A percentile compares a stretch with the other conserved stretches of the same genome.
Conservation (phyloP, 2,329 filamentous ascomycete species). For the Cryphonectria radicalis region DNA sequence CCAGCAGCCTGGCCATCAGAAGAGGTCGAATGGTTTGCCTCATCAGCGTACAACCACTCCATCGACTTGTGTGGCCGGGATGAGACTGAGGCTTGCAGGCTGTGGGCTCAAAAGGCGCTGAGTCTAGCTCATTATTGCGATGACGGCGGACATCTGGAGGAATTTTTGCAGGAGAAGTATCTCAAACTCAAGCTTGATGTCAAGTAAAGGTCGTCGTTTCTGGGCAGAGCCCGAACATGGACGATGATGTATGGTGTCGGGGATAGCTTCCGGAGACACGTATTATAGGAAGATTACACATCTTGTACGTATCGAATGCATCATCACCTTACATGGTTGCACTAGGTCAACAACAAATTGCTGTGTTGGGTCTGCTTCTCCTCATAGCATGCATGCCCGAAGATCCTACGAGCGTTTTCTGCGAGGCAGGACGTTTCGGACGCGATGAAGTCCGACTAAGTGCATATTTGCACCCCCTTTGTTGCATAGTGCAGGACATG, state of each 20-base stretch:
- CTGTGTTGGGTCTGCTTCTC: neutral
- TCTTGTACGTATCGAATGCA: neutral
- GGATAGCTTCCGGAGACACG: neutral
- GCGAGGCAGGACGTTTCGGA: neutral
- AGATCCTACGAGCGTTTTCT: neutral
- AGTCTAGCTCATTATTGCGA: constrained; percentile 61
- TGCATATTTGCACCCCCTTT: constrained; percentile 11
- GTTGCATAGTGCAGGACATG: constrained; percentile 9
- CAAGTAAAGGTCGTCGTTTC: neutral
- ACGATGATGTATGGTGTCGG: neutral
- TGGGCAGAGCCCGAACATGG: neutral
- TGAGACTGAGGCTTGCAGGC: constrained; percentile 57
- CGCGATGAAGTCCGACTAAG: constrained; percentile 9
- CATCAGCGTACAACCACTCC: constrained; percentile 70
- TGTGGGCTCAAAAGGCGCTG: constrained; percentile 68
- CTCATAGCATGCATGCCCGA: neutral
- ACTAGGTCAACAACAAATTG: too few relatives aligned
- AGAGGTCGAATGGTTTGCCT: constrained; percentile 78
- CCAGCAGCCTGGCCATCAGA: constrained; percentile 58
- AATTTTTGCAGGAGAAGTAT: constrained; percentile 49
- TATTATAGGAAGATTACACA: neutral
- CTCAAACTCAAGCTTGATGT: constrained; percentile 42
- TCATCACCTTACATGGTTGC: neutral
- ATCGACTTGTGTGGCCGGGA: constrained; percentile 66
- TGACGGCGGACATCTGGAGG: constrained; percentile 56